Evolutionary conservation across 495 filamentous ascomycete species (phyloP).

Genomic region (Penicillium pancosmium): DNA sequence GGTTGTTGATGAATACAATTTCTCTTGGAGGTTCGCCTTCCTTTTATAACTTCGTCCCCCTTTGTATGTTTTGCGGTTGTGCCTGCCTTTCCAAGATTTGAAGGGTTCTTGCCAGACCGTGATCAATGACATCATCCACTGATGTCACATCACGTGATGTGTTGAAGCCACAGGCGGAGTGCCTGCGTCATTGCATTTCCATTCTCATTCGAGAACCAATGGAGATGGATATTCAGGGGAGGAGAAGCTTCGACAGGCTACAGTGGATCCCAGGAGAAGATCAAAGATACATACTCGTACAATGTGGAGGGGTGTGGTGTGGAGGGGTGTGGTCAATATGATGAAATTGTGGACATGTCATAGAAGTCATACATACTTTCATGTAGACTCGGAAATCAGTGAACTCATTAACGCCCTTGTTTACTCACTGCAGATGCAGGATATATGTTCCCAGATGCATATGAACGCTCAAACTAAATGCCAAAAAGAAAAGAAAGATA

Average conservation of each 20-base stretch:
- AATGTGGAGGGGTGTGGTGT: neutral
- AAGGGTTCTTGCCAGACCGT: neutral
- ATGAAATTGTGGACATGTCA: constrained; percentile 14
- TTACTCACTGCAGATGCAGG: constrained; percentile 4
- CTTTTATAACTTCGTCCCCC: neutral
- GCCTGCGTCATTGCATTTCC: constrained; percentile 11
- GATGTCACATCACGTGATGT: constrained; percentile 31
- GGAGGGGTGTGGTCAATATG: neutral
- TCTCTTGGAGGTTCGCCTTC: neutral
- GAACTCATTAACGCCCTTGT: neutral
- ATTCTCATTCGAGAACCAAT: neutral
- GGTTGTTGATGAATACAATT: neutral
- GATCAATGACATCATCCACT: constrained; percentile 29
- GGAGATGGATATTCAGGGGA: too few relatives aligned
- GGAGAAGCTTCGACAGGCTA: neutral
- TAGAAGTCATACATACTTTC: neutral
- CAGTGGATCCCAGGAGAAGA: constrained; percentile 1
- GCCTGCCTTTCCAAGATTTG: constrained; percentile 10
- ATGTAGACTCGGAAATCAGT: neutral
- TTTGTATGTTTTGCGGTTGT: too few relatives aligned
- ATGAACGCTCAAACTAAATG: constrained; percentile 21
- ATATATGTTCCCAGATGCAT: constrained; percentile 18
- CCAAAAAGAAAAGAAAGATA: neutral
- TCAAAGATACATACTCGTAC: neutral
- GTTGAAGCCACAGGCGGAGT: neutral